These are phyloP conservation scores for Alloteropsis semialata DNA, from an alignment of 176 grass and related monocot species.

Conservation along the genomic window DNA sequence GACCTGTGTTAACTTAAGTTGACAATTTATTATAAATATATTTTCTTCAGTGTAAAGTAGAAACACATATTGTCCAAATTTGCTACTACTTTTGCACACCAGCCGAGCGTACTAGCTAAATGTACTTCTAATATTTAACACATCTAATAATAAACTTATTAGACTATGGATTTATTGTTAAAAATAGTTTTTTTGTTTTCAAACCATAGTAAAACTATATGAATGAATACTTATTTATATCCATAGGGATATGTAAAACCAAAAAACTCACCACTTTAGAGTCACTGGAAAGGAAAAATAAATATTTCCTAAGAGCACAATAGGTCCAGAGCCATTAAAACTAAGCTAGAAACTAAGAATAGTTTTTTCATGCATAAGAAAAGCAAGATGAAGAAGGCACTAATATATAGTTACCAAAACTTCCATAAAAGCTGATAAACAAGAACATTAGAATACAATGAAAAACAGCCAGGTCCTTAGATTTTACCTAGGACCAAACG, in stretches of 20 bases:
- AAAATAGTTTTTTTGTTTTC: neutral
- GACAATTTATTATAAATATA: neutral
- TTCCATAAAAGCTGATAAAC: neutral
- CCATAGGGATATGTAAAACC: neutral
- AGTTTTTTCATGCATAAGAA: neutral
- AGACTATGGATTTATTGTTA: neutral
- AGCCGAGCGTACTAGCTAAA: neutral
- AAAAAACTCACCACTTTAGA: neutral
- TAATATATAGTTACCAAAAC: neutral
- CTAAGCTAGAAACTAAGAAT: neutral
- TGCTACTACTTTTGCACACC: neutral
- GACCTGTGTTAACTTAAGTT: neutral
- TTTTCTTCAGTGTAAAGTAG: neutral
- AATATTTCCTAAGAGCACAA: no score
- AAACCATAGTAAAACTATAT: neutral
- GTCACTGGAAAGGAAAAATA: neutral
- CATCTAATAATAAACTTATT: no score
- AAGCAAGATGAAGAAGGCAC: neutral
- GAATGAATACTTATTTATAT: neutral
- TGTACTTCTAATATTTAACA: neutral
- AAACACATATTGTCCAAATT: neutral
- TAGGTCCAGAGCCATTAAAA: neutral
- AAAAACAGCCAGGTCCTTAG: no score
- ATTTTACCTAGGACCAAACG: no score
- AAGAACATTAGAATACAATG: no score